Base-by-base conservation (phyloP, 192 early-diverging fungal genomes). In the Phycomyces nitens region DNA sequence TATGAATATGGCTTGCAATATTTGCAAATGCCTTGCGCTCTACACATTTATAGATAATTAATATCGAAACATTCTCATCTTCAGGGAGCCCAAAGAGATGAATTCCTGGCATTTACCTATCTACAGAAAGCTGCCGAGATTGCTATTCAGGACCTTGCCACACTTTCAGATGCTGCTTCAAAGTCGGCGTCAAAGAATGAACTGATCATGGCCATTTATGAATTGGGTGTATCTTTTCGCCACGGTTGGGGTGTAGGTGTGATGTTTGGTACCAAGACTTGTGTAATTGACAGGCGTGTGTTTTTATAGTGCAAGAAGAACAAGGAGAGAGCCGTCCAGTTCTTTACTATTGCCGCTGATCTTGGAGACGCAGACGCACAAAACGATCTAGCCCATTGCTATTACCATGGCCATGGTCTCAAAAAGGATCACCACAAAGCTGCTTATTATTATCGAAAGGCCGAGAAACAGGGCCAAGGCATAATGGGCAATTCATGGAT, bases 401-500 rank as follows among this genome's bases (percentile, higher is more conserved):
- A 88, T 62, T 79, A 84, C 42, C 80, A 89, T 56, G 90, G 87
- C 14, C 82, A 86, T 23, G 90, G 90, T 7, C 80, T 88, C 44
- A 89, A 88, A 62, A 86, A 86, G 59, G 84, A 91, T 60, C 77
- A 80, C 75, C 77, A 80, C 53, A 80, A 81, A 34, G 88, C 90
- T 10, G 90, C 90, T 0, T 82, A 85, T 41, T 92, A 90, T 68
- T 92, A 88, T 69, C 84, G 90, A 1, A 76, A 86, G 68, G 90
- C 90, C 0, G 82, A 82, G 40, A 80, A 77, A 15, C 88, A 92
- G 62, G 90, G 90, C 14, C 70, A 82, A 14, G 77, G 83, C 43
- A 73, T 89, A 16, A 78, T 92, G 72, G 89, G 89, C 42, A 92
- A 89, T 60, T 89, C 88, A 42, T 92, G 90, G 90, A 92, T 92